Base-by-base conservation (phyloP, 345 rosid genomes). In the Cardiospermum halicacabum region DNA sequence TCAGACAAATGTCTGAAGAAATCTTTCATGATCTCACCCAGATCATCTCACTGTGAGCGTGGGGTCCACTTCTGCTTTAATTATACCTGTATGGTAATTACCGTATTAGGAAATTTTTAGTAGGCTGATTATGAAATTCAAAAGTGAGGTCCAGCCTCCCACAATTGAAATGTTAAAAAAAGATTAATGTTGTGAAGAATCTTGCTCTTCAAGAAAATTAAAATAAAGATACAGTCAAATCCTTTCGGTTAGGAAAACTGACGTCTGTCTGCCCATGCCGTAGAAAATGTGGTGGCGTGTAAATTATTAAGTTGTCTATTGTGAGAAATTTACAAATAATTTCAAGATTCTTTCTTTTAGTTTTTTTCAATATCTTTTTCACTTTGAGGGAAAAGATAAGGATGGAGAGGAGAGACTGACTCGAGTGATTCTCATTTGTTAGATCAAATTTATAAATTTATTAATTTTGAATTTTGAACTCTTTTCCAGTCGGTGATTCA, bases 161-260 rank as follows among this genome's bases (percentile, higher is more conserved):
- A 39, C 15, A 34, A 34, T 1, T 18, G n/a, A n/a, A 34, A 11
- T 21, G 28, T 25, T 39, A 50, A 24, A 27, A 24, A 22, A 56
- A 28, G 53, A 67, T 57, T 56, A 11, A 66, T 57, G 58, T 22
- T 0, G 9, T 31, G 61, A 47, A 37, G 49, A 63, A 55, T 40
- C 75, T 67, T 75, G 12, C 25, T 22, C 11, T 28, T 27, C 60
- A 63, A 58, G 75, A 43, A 47, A 57, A 27, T 34, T 18, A 26
- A 15, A 32, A 53, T 59, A 61, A 59, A 45, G 30, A 31, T 49
- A 53, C 1, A 37, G 18, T 37, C 50, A 60, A 60, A 65, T 11
- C 21, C 45, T 34, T 60, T 53, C n/a, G 51, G 66, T 32, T 50
- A 3, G 49, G 28, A 27, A 43, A 58, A 36, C 53, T 11, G 16